A percentile compares a stretch with the other conserved stretches of the same genome.
These are phyloP conservation scores for Macrocybe gigantea DNA, from an alignment of 768 basidiomycete genomes.

Conservation along the genomic window DNA sequence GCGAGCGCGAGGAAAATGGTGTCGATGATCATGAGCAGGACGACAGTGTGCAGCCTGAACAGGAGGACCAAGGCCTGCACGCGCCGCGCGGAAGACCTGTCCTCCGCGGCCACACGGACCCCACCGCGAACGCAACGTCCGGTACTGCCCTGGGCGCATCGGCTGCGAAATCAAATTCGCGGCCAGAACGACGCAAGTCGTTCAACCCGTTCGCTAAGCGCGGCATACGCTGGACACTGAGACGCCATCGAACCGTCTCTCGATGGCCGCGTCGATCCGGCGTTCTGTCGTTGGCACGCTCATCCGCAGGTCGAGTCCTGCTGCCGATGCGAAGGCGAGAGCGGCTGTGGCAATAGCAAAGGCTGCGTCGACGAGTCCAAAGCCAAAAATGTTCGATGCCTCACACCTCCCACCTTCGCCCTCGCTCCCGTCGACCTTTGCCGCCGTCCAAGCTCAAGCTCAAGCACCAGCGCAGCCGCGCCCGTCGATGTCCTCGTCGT, in stretches of 20 bases:
- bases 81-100: no score
- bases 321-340: no score
- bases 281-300: slow-evolving; percentile 37
- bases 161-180: slow-evolving; percentile 9
- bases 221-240: slow-evolving; percentile 13
- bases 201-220: slow-evolving; percentile 31
- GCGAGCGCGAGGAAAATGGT: no score
- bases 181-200: slow-evolving; percentile 20
- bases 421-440: slow-evolving; percentile 14
- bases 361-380: no score
- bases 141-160: slow-evolving; percentile 3
- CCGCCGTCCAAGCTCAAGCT: background rate
- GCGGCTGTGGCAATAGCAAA: no score
- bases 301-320: slow-evolving; percentile 5
- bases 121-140: background rate
- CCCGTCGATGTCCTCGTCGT: slow-evolving; percentile 1
- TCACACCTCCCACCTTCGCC: slow-evolving; percentile 36
- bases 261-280: slow-evolving; percentile 34
- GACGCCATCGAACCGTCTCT: slow-evolving; percentile 12
- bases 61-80: no score
- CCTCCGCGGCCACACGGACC: background rate
- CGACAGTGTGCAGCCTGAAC: no score
- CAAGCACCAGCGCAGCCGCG: slow-evolving; percentile 3
- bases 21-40: no score
- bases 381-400: slow-evolving; percentile 16